Conservation (phyloP, 306 rosid species). For the Quercus dentata region DNA sequence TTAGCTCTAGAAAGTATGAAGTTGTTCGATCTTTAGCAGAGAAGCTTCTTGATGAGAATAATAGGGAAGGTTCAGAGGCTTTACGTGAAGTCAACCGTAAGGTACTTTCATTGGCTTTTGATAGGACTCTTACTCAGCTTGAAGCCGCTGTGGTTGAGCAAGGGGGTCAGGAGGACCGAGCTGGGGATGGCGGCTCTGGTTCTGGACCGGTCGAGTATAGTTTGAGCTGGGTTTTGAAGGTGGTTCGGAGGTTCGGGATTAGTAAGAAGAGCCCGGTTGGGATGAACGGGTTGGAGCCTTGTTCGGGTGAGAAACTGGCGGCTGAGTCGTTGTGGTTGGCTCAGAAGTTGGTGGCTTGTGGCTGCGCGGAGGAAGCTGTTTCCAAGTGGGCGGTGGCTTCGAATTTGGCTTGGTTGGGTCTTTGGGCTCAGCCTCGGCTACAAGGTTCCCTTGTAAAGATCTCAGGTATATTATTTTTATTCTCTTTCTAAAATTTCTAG, state of each 20-base stretch:
- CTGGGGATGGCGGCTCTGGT: not conserved
- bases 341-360: constrained; percentile 60
- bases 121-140: constrained; percentile 40
- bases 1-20: constrained; percentile 72
- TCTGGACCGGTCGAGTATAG: constrained; percentile 19
- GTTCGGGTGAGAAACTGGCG: constrained; percentile 59
- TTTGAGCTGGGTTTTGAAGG: constrained; percentile 18
- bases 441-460: constrained; percentile 58
- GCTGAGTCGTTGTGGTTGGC: constrained; percentile 76
- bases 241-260: constrained; percentile 21
- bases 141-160: constrained; percentile 33
- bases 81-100: constrained; percentile 54
- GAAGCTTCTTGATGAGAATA: constrained; percentile 53
- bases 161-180: not conserved
- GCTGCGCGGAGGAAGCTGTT: constrained; percentile 40
- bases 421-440: constrained; percentile 65
- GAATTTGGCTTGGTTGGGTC: constrained; percentile 50
- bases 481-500: not conserved
- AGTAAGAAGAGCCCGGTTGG: constrained; percentile 3
- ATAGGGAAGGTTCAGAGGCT: constrained; percentile 33
- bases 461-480: constrained; percentile 42
- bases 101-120: constrained; percentile 53
- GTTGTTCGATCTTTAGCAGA: constrained; percentile 66
- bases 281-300: constrained; percentile 3
- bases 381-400: constrained; percentile 52